Evolutionary conservation across 2,329 filamentous ascomycete species (phyloP), one percentile per base, ranked within the genome.

Genomic region (Metarhizium robertsii): DNA sequence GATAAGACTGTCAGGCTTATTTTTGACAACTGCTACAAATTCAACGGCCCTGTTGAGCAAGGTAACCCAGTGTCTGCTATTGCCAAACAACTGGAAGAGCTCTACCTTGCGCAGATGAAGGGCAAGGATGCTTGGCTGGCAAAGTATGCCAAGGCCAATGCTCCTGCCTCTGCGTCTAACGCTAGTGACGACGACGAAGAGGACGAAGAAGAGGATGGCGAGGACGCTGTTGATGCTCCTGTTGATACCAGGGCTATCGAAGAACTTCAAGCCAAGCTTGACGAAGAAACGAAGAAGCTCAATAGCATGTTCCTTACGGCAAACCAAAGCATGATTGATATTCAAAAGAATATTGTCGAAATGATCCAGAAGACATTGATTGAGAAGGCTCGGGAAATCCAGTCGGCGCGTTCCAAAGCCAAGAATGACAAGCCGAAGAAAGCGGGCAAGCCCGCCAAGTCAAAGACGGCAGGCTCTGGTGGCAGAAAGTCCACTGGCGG

Each of bases 1-100:
- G 88, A 95, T 65, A 80, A 80, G 57, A 92, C 95, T 65, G 82
- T 96, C 54, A 81, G 84, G 51, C 80, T 91, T 55, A 92, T 97
- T 61, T 86, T 96, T 65, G 79, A 83, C 62, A 99, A 99, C 69
- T 96, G 92, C 70, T 90, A 85, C 75, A 86, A 87, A 60, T 99
- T 97, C 79, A 99, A 99, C 63, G 75, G 77, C 2, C 75, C 80
- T 0, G 64, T 68, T 3, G 62, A 66, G 0, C 68, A 71, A 54
- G 85, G 84, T 8, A 90, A 95, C 59, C 79, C 84, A 1, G 88
- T 95, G 16, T 85, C 89, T 56, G 69, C 78, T 34, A 78, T 87
- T 61, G 92, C 90, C 13, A 84, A 87, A 62, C 75, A 84, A 57
- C 75, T 95, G 3, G 84, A 95, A 67, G 79, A 82, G 4, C 67